A percentile compares a stretch with the other conserved stretches of the same genome.
These are phyloP conservation scores for Hymenoscyphus salicellus DNA, from an alignment of 2,329 filamentous ascomycete species.

Conservation along the genomic window DNA sequence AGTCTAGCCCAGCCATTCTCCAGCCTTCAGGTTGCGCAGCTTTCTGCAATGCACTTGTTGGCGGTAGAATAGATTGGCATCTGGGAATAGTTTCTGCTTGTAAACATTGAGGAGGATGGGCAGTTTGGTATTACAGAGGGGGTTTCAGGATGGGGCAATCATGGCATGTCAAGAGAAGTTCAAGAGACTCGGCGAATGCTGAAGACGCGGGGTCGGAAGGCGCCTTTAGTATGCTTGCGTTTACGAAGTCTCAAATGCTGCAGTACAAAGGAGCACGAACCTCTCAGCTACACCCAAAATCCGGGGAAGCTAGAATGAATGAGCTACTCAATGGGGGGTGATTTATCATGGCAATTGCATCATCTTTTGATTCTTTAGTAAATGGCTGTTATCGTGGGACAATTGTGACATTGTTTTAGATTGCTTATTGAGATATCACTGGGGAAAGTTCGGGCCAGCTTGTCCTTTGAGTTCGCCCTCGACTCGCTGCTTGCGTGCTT, in stretches of 20 bases:
- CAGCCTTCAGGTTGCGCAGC: background rate
- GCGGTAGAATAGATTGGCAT: constrained; percentile 6
- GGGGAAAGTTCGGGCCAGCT: background rate
- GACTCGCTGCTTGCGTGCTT: constrained; percentile 8
- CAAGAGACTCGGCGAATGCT: background rate
- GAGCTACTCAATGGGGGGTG: constrained; percentile 14
- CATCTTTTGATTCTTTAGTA: background rate
- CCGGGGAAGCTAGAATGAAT: background rate
- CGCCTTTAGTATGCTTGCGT: constrained; percentile 5
- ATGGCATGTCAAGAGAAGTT: constrained; percentile 5
- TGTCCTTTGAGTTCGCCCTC: background rate
- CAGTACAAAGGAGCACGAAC: background rate
- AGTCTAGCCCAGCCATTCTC: background rate
- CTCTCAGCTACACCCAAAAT: background rate
- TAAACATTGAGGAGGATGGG: too few species aligned
- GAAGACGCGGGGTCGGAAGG: constrained; percentile 17
- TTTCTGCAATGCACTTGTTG: background rate
- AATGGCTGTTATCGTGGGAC: background rate
- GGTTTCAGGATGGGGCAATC: constrained; percentile 5
- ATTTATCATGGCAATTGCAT: constrained; percentile 16
- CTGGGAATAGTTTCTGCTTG: background rate
- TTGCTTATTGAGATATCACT: background rate
- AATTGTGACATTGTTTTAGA: background rate
- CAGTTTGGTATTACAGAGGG: background rate
- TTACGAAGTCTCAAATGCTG: background rate